phyloP scores from a whole-genome alignment of 2,329 filamentous ascomycete genomes.

The Exophiala sp. region DNA sequence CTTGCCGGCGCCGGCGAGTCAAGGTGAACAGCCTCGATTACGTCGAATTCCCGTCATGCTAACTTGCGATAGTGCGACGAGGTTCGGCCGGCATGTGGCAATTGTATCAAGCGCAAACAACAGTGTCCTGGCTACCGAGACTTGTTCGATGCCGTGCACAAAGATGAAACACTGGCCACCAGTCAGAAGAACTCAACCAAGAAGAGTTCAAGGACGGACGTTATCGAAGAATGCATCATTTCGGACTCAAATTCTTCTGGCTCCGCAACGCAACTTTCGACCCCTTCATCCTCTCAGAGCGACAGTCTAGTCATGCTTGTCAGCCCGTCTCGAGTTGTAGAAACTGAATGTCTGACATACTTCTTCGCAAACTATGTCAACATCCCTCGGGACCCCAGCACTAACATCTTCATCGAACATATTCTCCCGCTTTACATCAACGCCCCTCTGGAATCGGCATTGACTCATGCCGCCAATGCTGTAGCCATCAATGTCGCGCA shows the following conservation, averaged over 20 bases:
- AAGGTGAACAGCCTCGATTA: conserved; percentile 8
- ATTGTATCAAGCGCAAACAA: conserved; percentile 17
- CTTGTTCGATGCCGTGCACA: conserved; percentile 18
- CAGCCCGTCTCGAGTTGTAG: conserved; percentile 11
- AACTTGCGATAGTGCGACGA: conserved; percentile 19
- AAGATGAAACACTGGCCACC: conserved; percentile 12
- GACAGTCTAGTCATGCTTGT: conserved; percentile 1
- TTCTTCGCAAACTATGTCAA: conserved; percentile 25
- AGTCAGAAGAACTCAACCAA: conserved; percentile 5
- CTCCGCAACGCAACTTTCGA: not conserved
- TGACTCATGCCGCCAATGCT: conserved; percentile 15
- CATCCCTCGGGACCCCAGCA: conserved; percentile 20
- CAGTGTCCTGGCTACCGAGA: conserved; percentile 19
- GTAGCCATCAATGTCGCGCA: conserved; percentile 18
- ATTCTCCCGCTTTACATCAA: conserved; percentile 20
- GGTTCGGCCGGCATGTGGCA: conserved; percentile 16
- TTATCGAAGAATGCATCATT: not conserved
- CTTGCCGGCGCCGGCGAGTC: conserved; percentile 20
- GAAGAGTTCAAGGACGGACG: not conserved
- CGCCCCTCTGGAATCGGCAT: conserved; percentile 7
- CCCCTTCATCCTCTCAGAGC: not conserved
- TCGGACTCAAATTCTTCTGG: too few relatives aligned
- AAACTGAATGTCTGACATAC: conserved; percentile 15
- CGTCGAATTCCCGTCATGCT: not conserved
- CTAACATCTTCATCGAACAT: conserved; percentile 23